phyloP scores from a whole-genome alignment of 2,329 filamentous ascomycete species.

The Graphilbum sp. region DNA sequence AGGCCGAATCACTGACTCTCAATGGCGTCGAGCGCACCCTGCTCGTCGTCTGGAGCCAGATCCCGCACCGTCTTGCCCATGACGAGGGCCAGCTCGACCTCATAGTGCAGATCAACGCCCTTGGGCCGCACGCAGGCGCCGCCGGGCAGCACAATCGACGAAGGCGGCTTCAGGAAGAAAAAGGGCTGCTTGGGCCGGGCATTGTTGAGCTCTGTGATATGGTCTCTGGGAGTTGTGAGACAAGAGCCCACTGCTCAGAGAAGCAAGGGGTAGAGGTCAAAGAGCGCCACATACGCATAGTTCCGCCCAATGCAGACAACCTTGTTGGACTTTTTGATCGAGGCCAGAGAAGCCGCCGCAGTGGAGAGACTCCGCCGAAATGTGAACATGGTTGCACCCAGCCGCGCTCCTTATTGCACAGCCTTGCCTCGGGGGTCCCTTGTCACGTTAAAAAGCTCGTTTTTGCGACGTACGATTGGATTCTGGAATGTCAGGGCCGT shows the following conservation, averaged over 20 bases:
- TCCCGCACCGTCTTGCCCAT: conserved; percentile 71
- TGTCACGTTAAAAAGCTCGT: too few relatives aligned
- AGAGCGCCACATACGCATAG: conserved; percentile 55
- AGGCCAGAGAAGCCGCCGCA: conserved; percentile 19
- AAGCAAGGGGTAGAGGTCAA: background rate
- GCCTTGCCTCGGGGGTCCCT: background rate
- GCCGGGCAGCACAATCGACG: conserved; percentile 65
- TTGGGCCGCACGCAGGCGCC: conserved; percentile 69
- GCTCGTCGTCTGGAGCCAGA: conserved; percentile 54
- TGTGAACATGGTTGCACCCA: conserved; percentile 4
- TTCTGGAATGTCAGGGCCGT: too few relatives aligned
- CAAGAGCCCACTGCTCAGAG: background rate
- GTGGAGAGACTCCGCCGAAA: conserved; percentile 17
- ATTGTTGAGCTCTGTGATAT: conserved; percentile 84
- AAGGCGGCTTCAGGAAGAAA: conserved; percentile 94
- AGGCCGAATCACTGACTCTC: conserved; percentile 38
- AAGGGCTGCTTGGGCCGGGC: conserved; percentile 84
- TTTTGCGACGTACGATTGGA: too few relatives aligned
- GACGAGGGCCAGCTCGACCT: conserved; percentile 83
- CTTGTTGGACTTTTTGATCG: conserved; percentile 37
- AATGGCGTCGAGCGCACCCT: conserved; percentile 68
- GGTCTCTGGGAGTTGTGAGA: conserved; percentile 43
- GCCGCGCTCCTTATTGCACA: too few relatives aligned
- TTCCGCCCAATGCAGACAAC: conserved; percentile 80
- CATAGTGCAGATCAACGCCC: conserved; percentile 80